A percentile compares a stretch with the other conserved stretches of the same genome.
These are phyloP conservation scores for Prosopis cineraria DNA, from an alignment of 306 rosid genomes.

Conservation along the genomic window DNA sequence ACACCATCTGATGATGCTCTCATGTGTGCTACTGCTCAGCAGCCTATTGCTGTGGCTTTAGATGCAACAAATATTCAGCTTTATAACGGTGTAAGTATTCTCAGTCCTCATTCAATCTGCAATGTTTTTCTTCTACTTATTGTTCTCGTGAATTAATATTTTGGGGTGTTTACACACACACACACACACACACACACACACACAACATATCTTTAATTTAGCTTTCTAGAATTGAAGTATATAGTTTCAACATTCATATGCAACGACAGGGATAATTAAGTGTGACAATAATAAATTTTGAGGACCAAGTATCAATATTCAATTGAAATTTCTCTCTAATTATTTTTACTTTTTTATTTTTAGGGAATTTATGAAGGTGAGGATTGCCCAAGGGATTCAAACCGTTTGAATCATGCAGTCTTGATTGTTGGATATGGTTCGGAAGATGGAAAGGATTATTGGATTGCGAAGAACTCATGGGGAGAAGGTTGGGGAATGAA, in stretches of 20 bases:
- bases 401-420: not conserved
- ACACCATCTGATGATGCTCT: not conserved
- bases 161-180: too few relatives aligned
- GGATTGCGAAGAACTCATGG: not conserved
- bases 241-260: too few relatives aligned
- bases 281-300: too few relatives aligned
- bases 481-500: not conserved
- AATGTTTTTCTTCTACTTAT: too few relatives aligned
- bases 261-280: too few relatives aligned
- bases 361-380: conserved; percentile 10
- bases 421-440: not conserved
- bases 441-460: not conserved
- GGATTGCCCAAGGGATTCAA: not conserved
- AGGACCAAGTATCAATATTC: not conserved
- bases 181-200: too few relatives aligned
- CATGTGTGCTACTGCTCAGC: not conserved
- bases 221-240: too few relatives aligned
- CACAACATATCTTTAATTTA: too few relatives aligned
- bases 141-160: too few relatives aligned
- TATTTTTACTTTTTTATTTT: not conserved
- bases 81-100: too few relatives aligned
- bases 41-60: too few relatives aligned
- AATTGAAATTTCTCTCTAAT: not conserved
- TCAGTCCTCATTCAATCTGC: not conserved
- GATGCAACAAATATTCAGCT: too few relatives aligned